Evolutionary conservation across 164 flowering plant genomes (phyloP).

Genomic region (Echeveria elegans): DNA sequence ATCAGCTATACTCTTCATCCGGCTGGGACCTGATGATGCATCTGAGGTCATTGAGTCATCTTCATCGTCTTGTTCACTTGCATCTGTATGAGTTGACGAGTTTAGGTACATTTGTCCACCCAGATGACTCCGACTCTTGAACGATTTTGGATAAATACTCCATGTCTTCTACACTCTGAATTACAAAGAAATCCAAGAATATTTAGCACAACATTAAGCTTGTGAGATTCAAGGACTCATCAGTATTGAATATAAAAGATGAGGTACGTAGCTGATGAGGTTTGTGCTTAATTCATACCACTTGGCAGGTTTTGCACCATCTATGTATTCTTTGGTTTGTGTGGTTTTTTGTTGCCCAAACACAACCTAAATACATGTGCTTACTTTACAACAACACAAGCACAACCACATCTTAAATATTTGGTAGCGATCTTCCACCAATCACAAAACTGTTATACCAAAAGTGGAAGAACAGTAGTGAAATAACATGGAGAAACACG

Average conservation of each 20-base stretch:
- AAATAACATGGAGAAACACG: too few species aligned
- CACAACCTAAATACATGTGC: background rate
- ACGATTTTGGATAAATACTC: background rate
- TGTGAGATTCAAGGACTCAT: background rate
- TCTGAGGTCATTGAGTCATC: constrained; percentile 3
- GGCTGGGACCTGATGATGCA: background rate
- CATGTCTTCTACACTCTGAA: background rate
- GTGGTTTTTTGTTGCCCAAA: background rate
- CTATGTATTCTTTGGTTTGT: background rate
- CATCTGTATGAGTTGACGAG: background rate
- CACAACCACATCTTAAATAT: background rate
- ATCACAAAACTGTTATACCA: too few species aligned
- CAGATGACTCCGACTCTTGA: constrained; percentile 5
- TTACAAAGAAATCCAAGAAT: background rate
- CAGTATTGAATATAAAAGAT: background rate
- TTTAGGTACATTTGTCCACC: constrained; percentile 2
- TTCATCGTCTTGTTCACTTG: background rate
- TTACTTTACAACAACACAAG: background rate
- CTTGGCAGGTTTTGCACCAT: constrained; percentile 2
- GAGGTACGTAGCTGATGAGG: too few species aligned
- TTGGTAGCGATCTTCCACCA: too few species aligned
- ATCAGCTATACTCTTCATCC: background rate
- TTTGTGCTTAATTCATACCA: background rate
- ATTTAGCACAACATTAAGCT: background rate
- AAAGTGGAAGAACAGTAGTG: too few species aligned